These are phyloP conservation scores for Lasiosphaeriaceae sp. DNA, from an alignment of 495 filamentous ascomycete species.

Conservation along the genomic window DNA sequence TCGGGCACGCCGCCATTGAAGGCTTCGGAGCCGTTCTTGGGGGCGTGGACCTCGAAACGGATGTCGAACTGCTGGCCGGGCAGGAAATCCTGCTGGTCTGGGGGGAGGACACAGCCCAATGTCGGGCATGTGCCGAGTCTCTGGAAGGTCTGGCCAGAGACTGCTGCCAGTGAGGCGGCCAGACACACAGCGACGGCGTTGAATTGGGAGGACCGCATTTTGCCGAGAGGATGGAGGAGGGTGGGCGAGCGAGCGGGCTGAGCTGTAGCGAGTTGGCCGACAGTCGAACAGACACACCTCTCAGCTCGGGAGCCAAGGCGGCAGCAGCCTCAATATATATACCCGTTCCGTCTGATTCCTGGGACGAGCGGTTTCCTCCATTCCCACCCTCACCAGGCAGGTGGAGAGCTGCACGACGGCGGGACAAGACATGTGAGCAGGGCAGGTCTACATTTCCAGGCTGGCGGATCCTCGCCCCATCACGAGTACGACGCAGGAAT, in stretches of 20 bases:
- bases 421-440: not conserved
- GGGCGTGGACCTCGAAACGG: conserved; percentile 71
- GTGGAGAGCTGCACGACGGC: too few relatives aligned
- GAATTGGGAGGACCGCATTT: conserved; percentile 29
- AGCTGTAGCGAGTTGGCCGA: too few relatives aligned
- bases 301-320: not conserved
- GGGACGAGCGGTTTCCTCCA: too few relatives aligned
- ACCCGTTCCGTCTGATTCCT: not conserved
- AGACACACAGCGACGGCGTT: conserved; percentile 24
- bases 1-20: conserved; percentile 56
- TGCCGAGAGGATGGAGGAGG: conserved; percentile 6
- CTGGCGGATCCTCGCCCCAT: not conserved
- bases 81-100: conserved; percentile 73
- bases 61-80: conserved; percentile 73
- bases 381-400: not conserved
- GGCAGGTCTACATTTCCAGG: not conserved
- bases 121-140: conserved; percentile 65
- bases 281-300: not conserved
- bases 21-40: conserved; percentile 69
- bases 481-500: not conserved
- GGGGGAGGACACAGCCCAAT: conserved; percentile 71
- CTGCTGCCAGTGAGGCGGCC: conserved; percentile 31
- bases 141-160: conserved; percentile 62
- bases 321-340: not conserved
- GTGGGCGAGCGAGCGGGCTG: too few relatives aligned